phyloP scores from a whole-genome alignment of 2,329 filamentous ascomycete species.

The Aspergillus sojae region DNA sequence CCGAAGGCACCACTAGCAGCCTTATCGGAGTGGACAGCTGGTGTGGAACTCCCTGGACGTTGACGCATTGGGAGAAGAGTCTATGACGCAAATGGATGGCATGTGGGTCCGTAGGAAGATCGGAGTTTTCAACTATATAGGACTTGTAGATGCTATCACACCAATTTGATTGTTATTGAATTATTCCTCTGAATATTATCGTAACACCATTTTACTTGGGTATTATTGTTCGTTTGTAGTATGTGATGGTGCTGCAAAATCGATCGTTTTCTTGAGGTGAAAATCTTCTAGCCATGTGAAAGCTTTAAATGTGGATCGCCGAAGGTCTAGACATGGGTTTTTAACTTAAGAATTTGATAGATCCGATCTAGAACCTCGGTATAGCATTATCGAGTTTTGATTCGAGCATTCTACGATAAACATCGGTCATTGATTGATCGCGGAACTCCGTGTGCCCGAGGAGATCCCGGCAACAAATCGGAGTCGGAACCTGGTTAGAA shows the following conservation, averaged over 20 bases:
- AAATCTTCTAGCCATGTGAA: neutral
- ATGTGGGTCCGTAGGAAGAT: neutral
- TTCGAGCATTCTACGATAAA: neutral
- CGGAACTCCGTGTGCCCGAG: neutral
- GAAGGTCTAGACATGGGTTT: neutral
- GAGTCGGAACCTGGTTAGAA: neutral
- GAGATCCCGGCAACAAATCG: neutral
- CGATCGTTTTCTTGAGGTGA: neutral
- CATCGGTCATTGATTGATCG: neutral
- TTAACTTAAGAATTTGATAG: neutral
- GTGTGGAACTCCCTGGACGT: neutral
- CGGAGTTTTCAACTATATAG: neutral
- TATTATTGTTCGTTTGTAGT: neutral
- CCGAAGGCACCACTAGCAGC: neutral
- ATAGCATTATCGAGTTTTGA: neutral
- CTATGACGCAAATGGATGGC: neutral
- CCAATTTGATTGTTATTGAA: no score
- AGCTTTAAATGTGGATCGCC: neutral
- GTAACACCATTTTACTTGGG: neutral
- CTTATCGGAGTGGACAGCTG: neutral
- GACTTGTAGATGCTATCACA: neutral
- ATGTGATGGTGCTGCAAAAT: neutral
- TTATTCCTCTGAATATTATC: no score
- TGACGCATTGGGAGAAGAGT: neutral
- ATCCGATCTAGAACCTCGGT: neutral